Base-by-base conservation (phyloP, 768 basidiomycete species). In the Phylloporus sp. region DNA sequence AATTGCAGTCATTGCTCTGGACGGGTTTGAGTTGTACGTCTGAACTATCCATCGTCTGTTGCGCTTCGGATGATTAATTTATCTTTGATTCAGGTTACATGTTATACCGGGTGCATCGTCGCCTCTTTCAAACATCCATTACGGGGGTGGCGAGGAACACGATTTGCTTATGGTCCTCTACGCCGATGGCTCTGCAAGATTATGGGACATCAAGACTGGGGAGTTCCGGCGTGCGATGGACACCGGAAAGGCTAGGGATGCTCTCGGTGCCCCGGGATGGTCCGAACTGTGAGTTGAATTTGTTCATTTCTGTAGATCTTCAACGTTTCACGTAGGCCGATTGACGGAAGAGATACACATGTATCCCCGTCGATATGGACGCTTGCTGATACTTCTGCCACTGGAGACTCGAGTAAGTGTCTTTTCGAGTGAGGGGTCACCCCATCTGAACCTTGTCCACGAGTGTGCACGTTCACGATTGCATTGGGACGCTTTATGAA, bases 141-240 rank as follows among this genome's bases (percentile, higher is more conserved):
- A 90, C 8, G 76, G 81, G 11, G 83, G 78, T 15, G 67, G 68
- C 27, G 63, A 63, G 39, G 66, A 64, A 15, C 64, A 64, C n/a
- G 79, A 86, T 48, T 85, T 90, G 52, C 66, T 97, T 26, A 63
- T 97, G 46, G 70, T 95, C 6, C 68, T 87, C 2, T 97, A 97
- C 66, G 74, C 74, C 3, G 84, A 89, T 54, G 83, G 80, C 2
- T 80, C 85, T 48, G 90, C 88, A 1, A 76, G 97, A 36, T 70
- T 95, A 2, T 99, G 97, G 93, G 91, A 97, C 60, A 72, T 85
- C 15, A 80, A 82, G 54, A 87, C 85, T 0, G 79, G 79, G 50
- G 94, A 97, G 59, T 86, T 98, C 59, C 80, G 91, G 77, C 73
- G 95, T 44, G 89, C 92, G 0, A 90, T 90, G 79, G 77, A 77